Conservation (phyloP, 495 filamentous ascomycete species). For the Neurospora terricola region DNA sequence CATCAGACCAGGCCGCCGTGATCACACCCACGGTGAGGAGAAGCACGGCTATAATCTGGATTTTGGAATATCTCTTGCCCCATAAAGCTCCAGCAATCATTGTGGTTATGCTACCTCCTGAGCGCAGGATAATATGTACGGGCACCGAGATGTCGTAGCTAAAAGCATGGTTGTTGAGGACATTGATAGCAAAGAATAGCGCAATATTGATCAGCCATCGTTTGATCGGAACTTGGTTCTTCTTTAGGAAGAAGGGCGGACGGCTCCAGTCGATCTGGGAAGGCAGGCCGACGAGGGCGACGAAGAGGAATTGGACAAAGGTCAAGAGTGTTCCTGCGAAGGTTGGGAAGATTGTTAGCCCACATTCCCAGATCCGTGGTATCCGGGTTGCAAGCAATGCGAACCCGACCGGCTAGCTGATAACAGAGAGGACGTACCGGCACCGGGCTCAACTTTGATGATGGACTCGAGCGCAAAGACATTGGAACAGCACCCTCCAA, state of each 20-base stretch:
- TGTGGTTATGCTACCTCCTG: slow-evolving; percentile 88
- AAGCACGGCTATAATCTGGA: slow-evolving; percentile 69
- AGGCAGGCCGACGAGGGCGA: slow-evolving; percentile 66
- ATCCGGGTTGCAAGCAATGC: slow-evolving; percentile 1
- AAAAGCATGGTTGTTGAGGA: slow-evolving; percentile 96
- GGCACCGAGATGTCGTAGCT: slow-evolving; percentile 94
- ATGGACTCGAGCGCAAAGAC: slow-evolving; percentile 95
- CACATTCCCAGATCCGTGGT: background rate
- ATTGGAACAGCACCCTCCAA: slow-evolving; percentile 96
- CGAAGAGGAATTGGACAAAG: slow-evolving; percentile 85
- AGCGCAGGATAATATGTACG: slow-evolving; percentile 92
- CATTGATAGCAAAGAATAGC: slow-evolving; percentile 83
- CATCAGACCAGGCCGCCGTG: slow-evolving; percentile 79
- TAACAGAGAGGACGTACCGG: slow-evolving; percentile 31
- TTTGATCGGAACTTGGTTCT: slow-evolving; percentile 69
- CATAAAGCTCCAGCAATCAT: slow-evolving; percentile 79
- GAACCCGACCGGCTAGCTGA: background rate
- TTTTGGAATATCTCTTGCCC: slow-evolving; percentile 68
- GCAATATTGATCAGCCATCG: slow-evolving; percentile 85
- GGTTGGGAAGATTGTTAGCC: background rate
- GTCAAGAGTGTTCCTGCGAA: slow-evolving; percentile 74
- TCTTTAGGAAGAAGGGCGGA: slow-evolving; percentile 58
- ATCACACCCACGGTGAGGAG: slow-evolving; percentile 81
- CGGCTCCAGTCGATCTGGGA: slow-evolving; percentile 53
- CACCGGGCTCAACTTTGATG: slow-evolving; percentile 68